Conservation (phyloP, 305 asterid genomes). For the Fraxinus floribunda region DNA sequence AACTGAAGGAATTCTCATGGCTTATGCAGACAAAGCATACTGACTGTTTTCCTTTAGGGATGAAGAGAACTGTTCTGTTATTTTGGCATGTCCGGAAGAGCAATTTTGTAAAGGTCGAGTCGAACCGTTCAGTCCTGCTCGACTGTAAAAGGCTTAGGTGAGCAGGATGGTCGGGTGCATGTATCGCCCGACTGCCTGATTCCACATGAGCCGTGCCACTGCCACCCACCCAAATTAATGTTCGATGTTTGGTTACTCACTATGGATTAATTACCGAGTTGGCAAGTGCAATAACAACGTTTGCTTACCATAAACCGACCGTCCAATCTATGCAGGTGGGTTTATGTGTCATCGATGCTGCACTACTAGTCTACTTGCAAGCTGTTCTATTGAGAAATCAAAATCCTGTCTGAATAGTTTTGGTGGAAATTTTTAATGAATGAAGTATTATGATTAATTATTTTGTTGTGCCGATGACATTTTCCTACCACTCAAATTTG, state of each 20-base stretch:
- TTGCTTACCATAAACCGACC: no score
- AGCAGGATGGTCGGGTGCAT: neutral
- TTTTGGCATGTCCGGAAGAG: neutral
- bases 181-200: neutral
- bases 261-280: neutral
- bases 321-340: neutral
- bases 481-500: neutral
- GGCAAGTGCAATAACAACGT: neutral
- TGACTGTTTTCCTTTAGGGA: constrained; percentile 25
- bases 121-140: neutral
- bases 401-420: neutral
- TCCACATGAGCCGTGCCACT: neutral
- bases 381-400: neutral
- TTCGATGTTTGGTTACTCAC: neutral
- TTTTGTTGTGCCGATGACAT: neutral
- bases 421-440: neutral
- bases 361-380: neutral
- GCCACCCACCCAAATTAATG: neutral
- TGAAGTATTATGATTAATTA: neutral
- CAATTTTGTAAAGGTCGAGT: neutral
- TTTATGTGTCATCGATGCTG: neutral
- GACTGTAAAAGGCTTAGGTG: neutral
- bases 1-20: constrained; percentile 27
- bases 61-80: constrained; percentile 14
- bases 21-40: constrained; percentile 32